Evolutionary conservation across 2,329 filamentous ascomycete genomes (phyloP).

Genomic region (Penicillium sp.): DNA sequence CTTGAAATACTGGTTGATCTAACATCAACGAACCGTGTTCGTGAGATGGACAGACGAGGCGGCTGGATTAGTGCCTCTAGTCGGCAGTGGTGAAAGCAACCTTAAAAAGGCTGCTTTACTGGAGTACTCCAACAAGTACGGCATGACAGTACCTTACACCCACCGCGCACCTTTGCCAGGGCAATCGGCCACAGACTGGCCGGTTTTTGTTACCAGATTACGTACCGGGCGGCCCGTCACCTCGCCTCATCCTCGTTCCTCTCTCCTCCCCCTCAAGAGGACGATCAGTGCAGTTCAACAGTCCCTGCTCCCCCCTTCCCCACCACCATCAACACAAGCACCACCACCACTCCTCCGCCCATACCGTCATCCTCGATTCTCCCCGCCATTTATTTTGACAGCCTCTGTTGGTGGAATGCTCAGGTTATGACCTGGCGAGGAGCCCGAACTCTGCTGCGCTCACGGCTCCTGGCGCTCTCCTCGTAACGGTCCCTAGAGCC

Average conservation of each 20-base stretch:
- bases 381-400: slow-evolving; percentile 1
- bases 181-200: background rate
- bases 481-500: slow-evolving; percentile 19
- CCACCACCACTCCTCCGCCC: slow-evolving; percentile 3
- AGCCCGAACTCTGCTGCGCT: slow-evolving; percentile 38
- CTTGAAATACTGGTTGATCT: no score
- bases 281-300: slow-evolving; percentile 22
- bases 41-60: no score
- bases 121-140: no score
- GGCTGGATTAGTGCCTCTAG: no score
- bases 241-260: slow-evolving; percentile 17
- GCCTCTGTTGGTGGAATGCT: slow-evolving; percentile 27
- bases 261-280: slow-evolving; percentile 15
- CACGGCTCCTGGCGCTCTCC: slow-evolving; percentile 36
- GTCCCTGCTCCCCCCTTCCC: slow-evolving; percentile 11
- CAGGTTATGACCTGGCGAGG: slow-evolving; percentile 36
- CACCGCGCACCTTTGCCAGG: background rate
- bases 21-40: no score
- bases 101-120: no score
- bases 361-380: slow-evolving; percentile 1
- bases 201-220: slow-evolving; percentile 12
- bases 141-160: slow-evolving; percentile 16
- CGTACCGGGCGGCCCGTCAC: slow-evolving; percentile 18
- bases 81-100: no score
- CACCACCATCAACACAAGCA: slow-evolving; percentile 9